Percentiles rank a stretch among this genome's conserved stretches.
Evolutionary conservation across 805 yeast genomes (phyloP).

Genomic region (Maudiozyma saulgeensis): DNA sequence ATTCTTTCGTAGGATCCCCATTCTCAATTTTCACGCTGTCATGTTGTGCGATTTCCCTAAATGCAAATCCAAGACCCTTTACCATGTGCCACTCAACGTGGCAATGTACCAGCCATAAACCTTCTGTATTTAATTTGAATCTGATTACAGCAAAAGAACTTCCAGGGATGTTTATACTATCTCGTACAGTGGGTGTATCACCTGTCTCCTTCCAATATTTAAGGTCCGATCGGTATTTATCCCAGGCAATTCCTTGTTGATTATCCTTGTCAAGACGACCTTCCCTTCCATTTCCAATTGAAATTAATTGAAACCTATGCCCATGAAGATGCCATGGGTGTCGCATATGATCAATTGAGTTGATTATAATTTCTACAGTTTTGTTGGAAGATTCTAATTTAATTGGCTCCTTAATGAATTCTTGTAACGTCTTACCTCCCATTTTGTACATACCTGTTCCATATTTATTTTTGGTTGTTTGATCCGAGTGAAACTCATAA

Average conservation of each 20-base stretch:
- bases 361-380: conserved; percentile 53
- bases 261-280: conserved; percentile 29
- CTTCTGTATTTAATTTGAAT: conserved; percentile 58
- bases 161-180: conserved; percentile 52
- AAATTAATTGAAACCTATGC: conserved; percentile 44
- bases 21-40: no score
- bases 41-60: conserved; percentile 16
- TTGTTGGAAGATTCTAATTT: conserved; percentile 24
- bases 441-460: conserved; percentile 42
- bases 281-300: conserved; percentile 37
- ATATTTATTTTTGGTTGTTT: conserved; percentile 15
- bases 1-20: no score
- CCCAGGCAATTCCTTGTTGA: conserved; percentile 33
- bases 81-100: conserved; percentile 65
- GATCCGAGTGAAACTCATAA: conserved; percentile 41
- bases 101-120: conserved; percentile 76
- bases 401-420: conserved; percentile 40
- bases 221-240: conserved; percentile 19
- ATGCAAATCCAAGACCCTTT: conserved; percentile 48
- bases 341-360: conserved; percentile 57
- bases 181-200: conserved; percentile 46
- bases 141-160: conserved; percentile 49
- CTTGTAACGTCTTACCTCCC: conserved; percentile 46
- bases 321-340: conserved; percentile 62
- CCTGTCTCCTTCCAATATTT: conserved; percentile 22